Percentiles rank a stretch among this genome's conserved stretches.
Conservation (phyloP, 2,329 filamentous ascomycete species). For the Cladosporium sp. region DNA sequence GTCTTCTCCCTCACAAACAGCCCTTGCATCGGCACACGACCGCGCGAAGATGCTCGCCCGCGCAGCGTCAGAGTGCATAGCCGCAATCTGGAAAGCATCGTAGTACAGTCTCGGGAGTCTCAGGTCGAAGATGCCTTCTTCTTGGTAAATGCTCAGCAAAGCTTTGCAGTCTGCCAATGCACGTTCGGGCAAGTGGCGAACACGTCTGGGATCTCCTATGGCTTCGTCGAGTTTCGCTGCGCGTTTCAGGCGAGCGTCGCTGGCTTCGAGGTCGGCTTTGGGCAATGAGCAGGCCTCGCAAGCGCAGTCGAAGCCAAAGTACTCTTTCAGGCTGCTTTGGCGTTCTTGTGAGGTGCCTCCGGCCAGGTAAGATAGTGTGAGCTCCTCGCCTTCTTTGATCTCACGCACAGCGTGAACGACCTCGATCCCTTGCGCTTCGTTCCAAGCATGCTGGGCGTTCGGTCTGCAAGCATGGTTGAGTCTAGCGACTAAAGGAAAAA, state of each 20-base stretch:
- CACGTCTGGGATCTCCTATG: conserved; percentile 21
- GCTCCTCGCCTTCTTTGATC: conserved; percentile 34
- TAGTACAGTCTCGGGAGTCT: conserved; percentile 22
- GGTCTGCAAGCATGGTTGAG: conserved; percentile 38
- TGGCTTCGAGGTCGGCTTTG: conserved; percentile 27
- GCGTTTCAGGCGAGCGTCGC: conserved; percentile 22
- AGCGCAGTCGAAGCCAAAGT: conserved; percentile 34
- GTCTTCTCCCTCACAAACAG: conserved; percentile 21
- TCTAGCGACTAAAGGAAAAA: conserved; percentile 34
- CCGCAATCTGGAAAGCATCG: conserved; percentile 26
- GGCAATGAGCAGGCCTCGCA: conserved; percentile 37
- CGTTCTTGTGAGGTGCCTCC: conserved; percentile 20
- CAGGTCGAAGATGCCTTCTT: conserved; percentile 19
- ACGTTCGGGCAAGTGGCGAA: conserved; percentile 17
- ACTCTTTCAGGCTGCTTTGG: conserved; percentile 15
- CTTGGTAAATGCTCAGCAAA: conserved; percentile 16
- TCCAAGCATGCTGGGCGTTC: conserved; percentile 36
- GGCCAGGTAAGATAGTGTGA: conserved; percentile 34
- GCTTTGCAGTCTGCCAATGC: conserved; percentile 19
- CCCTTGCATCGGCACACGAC: conserved; percentile 16
- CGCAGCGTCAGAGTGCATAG: conserved; percentile 21
- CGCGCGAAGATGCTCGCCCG: conserved; percentile 19
- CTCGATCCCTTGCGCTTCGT: conserved; percentile 21
- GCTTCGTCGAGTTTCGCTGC: conserved; percentile 22
- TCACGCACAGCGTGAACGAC: conserved; percentile 33